Conservation (phyloP, 352 stramenopile genomes). For the Pilasporangium apinafurcum region DNA sequence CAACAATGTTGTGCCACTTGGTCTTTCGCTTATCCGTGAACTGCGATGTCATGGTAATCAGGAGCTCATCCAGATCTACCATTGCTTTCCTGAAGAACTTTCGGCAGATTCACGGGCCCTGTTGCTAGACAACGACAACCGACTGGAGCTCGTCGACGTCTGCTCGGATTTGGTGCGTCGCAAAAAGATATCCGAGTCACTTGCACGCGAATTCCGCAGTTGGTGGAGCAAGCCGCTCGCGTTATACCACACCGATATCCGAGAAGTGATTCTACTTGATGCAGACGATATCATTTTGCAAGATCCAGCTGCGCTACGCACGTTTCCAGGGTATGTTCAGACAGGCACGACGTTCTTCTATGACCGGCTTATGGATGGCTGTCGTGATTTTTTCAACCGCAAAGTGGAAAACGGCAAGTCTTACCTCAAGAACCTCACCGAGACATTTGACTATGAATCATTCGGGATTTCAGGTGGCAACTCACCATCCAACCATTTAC, state of each 20-base stretch:
- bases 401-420: slow-evolving; percentile 22
- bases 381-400: slow-evolving; percentile 41
- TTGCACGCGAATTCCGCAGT: slow-evolving; percentile 32
- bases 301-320: slow-evolving; percentile 33
- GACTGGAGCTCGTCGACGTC: slow-evolving; percentile 40
- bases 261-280: slow-evolving; percentile 41
- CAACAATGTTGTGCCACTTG: slow-evolving; percentile 29
- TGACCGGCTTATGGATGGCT: slow-evolving; percentile 52
- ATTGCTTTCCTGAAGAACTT: slow-evolving; percentile 36
- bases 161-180: slow-evolving; percentile 16
- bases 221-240: slow-evolving; percentile 65
- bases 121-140: slow-evolving; percentile 21
- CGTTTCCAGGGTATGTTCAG: slow-evolving; percentile 24
- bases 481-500: slow-evolving; percentile 27
- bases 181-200: not conserved
- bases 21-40: slow-evolving; percentile 42
- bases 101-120: slow-evolving; percentile 22
- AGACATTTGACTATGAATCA: slow-evolving; percentile 45
- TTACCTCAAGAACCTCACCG: slow-evolving; percentile 41
- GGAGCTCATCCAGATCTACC: slow-evolving; percentile 45
- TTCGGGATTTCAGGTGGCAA: slow-evolving; percentile 19
- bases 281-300: slow-evolving; percentile 44
- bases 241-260: slow-evolving; percentile 40
- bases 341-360: slow-evolving; percentile 69
- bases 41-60: slow-evolving; percentile 40